A percentile compares a stretch with the other conserved stretches of the same genome.
These are phyloP conservation scores for Binderoboletus segoi DNA, from an alignment of 1,284 basidiomycete genomes.

Conservation along the genomic window DNA sequence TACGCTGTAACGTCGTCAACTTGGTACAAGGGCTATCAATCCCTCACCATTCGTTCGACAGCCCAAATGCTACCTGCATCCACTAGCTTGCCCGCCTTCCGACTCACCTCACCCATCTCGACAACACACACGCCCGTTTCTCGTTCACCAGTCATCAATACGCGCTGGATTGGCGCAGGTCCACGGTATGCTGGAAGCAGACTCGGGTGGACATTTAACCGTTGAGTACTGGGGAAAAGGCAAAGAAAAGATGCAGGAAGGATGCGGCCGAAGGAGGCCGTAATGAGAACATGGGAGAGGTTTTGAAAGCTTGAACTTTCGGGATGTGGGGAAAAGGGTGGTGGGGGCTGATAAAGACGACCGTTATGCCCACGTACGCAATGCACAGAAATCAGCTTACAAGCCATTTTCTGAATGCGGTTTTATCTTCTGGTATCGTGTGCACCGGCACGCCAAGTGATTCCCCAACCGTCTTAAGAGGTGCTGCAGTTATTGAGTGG, in stretches of 20 bases:
- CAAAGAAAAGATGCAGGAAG: slow-evolving; percentile 52
- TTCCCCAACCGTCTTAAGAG: slow-evolving; percentile 50
- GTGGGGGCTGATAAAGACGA: slow-evolving; percentile 37
- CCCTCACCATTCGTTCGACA: slow-evolving; percentile 40
- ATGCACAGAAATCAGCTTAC: slow-evolving; percentile 37
- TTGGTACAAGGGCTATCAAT: not conserved
- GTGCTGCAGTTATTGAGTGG: slow-evolving; percentile 18
- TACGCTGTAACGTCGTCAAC: slow-evolving; percentile 65
- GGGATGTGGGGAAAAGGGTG: slow-evolving; percentile 31
- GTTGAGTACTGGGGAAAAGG: slow-evolving; percentile 61
- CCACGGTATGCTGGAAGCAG: slow-evolving; percentile 88
- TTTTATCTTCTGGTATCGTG: slow-evolving; percentile 57
- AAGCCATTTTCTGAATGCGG: slow-evolving; percentile 58
- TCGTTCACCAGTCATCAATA: slow-evolving; percentile 52
- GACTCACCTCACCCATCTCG: slow-evolving; percentile 45
- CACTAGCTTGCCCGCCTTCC: slow-evolving; percentile 42
- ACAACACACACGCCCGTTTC: slow-evolving; percentile 63
- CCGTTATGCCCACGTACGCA: slow-evolving; percentile 23
- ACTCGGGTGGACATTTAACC: slow-evolving; percentile 94
- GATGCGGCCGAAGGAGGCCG: slow-evolving; percentile 93
- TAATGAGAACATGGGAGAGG: slow-evolving; percentile 68
- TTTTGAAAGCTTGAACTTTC: slow-evolving; percentile 24
- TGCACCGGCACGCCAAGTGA: slow-evolving; percentile 53
- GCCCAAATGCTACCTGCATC: slow-evolving; percentile 58
- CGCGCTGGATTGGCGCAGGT: slow-evolving; percentile 90